Conservation (phyloP, 2,329 filamentous ascomycete genomes). For the Cephalotrichum gorgonifer region DNA sequence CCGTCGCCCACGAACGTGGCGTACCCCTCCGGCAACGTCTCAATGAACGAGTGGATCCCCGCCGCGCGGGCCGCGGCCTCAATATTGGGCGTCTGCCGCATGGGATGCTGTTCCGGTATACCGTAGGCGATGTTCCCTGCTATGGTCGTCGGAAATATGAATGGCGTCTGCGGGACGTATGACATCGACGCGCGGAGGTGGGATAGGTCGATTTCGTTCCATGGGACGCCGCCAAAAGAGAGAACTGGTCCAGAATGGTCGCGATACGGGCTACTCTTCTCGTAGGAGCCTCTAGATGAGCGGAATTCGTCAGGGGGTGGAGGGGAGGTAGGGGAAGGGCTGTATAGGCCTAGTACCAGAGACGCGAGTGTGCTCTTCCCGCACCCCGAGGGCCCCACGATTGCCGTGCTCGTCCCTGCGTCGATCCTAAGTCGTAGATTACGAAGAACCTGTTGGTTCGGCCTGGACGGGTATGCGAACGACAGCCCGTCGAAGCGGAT, state of each 20-base stretch:
- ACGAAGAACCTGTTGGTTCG: slow-evolving; percentile 43
- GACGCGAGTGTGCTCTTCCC: slow-evolving; percentile 81
- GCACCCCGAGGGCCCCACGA: slow-evolving; percentile 79
- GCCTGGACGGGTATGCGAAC: slow-evolving; percentile 62
- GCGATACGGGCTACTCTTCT: not conserved
- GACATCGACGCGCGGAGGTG: slow-evolving; percentile 52
- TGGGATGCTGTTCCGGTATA: slow-evolving; percentile 41
- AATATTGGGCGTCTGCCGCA: slow-evolving; percentile 34
- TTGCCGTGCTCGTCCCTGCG: slow-evolving; percentile 56
- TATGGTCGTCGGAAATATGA: slow-evolving; percentile 69
- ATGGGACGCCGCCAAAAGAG: slow-evolving; percentile 47
- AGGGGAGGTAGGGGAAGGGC: slow-evolving; percentile 18
- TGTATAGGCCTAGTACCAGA: slow-evolving; percentile 64
- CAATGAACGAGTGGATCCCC: slow-evolving; percentile 62
- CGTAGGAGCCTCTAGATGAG: not conserved
- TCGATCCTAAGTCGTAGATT: slow-evolving; percentile 56
- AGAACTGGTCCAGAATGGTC: slow-evolving; percentile 21
- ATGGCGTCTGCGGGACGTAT: slow-evolving; percentile 60
- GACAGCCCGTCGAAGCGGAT: slow-evolving; percentile 42
- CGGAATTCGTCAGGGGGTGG: not conserved
- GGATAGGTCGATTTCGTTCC: slow-evolving; percentile 46
- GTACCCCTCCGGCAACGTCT: slow-evolving; percentile 57
- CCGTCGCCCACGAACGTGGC: slow-evolving; percentile 68
- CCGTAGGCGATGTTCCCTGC: slow-evolving; percentile 79
- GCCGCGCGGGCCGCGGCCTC: slow-evolving; percentile 37